phyloP scores from a whole-genome alignment of 306 rosid genomes.

The Trifolium subterraneum region DNA sequence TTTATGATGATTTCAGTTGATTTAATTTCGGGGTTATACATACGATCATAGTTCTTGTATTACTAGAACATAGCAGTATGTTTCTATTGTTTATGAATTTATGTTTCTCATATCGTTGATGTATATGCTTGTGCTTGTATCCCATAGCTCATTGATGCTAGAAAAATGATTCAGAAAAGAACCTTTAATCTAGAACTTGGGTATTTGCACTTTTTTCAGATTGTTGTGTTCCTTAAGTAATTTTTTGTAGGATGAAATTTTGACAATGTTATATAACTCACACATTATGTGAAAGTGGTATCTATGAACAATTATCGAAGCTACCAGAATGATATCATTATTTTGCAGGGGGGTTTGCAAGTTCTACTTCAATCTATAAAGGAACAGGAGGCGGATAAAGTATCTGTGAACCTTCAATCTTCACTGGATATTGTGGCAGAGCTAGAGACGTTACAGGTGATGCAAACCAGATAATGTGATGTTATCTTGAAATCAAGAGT shows the following conservation, averaged over 20 bases:
- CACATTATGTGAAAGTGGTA: slow-evolving; percentile 33
- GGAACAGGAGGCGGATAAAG: slow-evolving; percentile 85
- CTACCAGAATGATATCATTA: slow-evolving; percentile 35
- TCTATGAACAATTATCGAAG: slow-evolving; percentile 38
- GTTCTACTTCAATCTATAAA: slow-evolving; percentile 70
- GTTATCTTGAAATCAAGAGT: slow-evolving; percentile 18
- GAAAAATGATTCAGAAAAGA: slow-evolving; percentile 20
- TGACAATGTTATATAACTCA: slow-evolving; percentile 22
- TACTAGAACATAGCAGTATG: not conserved
- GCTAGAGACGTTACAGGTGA: slow-evolving; percentile 84
- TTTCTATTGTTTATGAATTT: not conserved
- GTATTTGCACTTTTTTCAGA: slow-evolving; percentile 22
- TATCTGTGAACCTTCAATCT: slow-evolving; percentile 77
- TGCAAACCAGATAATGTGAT: slow-evolving; percentile 23
- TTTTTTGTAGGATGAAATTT: not conserved
- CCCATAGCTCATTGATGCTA: slow-evolving; percentile 8
- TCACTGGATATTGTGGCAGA: slow-evolving; percentile 84
- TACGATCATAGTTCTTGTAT: slow-evolving; percentile 30
- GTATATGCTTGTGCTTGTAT: not conserved
- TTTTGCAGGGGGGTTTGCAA: slow-evolving; percentile 79
- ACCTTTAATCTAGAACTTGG: slow-evolving; percentile 18
- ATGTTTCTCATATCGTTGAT: slow-evolving; percentile 22
- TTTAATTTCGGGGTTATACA: slow-evolving; percentile 9
- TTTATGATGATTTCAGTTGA: slow-evolving; percentile 9
- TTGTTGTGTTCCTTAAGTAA: slow-evolving; percentile 5